Percentiles rank a stretch among this genome's conserved stretches.
Conservation (phyloP, 2,329 filamentous ascomycete species). For the Verticillium nonalfalfae region DNA sequence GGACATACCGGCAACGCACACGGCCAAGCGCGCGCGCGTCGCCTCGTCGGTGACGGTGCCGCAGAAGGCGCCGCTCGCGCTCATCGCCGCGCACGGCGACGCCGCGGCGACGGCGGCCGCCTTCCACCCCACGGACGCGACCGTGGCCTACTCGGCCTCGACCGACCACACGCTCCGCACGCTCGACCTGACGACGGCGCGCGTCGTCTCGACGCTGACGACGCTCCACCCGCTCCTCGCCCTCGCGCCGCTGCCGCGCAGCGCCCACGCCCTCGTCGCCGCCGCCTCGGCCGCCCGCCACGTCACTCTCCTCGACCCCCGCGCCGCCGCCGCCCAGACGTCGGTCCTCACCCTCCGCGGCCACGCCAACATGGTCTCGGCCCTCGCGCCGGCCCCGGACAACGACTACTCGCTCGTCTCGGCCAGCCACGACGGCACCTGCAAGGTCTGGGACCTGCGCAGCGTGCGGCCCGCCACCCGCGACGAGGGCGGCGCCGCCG, state of each 20-base stretch:
- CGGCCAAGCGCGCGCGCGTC: conserved; percentile 71
- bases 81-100: conserved; percentile 66
- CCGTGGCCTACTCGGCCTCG: conserved; percentile 85
- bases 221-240: conserved; percentile 80
- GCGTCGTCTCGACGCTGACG: conserved; percentile 73
- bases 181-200: conserved; percentile 78
- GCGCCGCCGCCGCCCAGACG: conserved; percentile 68
- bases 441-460: conserved; percentile 88
- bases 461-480: conserved; percentile 54
- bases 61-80: conserved; percentile 71
- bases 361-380: conserved; percentile 66
- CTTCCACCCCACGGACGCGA: conserved; percentile 80
- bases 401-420: conserved; percentile 81
- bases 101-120: conserved; percentile 72
- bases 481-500: conserved; percentile 51
- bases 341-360: conserved; percentile 87
- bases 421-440: conserved; percentile 87
- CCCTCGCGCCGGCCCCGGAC: conserved; percentile 38
- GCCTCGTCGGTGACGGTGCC: conserved; percentile 39
- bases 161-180: conserved; percentile 89
- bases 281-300: conserved; percentile 81
- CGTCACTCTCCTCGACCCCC: conserved; percentile 88
- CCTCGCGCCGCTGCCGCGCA: conserved; percentile 65
- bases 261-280: conserved; percentile 46
- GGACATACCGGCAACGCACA: conserved; percentile 60